phyloP scores from a whole-genome alignment of 495 filamentous ascomycete species.

The Cercophora sp. region DNA sequence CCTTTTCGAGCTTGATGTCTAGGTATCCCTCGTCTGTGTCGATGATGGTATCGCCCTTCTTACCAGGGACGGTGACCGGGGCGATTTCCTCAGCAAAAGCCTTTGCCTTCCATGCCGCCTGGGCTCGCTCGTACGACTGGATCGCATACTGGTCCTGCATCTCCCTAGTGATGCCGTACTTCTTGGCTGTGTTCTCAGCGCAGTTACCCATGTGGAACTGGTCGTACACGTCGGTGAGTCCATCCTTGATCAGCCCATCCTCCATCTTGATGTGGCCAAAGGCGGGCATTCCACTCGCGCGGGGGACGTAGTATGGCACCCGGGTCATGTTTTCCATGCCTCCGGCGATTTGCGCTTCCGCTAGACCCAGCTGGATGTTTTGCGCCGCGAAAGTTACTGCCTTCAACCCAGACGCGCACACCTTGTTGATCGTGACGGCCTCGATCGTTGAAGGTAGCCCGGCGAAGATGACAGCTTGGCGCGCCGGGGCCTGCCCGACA shows the following conservation, averaged over 20 bases:
- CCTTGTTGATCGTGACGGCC: constrained; percentile 91
- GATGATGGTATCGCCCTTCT: constrained; percentile 77
- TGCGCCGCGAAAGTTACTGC: constrained; percentile 85
- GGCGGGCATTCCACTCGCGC: constrained; percentile 67
- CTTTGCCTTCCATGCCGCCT: constrained; percentile 79
- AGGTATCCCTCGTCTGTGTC: constrained; percentile 84
- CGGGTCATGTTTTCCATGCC: constrained; percentile 98
- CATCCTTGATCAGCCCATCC: constrained; percentile 92
- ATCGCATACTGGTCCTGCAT: constrained; percentile 90
- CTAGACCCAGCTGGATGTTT: constrained; percentile 85
- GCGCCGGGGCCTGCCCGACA: constrained; percentile 84
- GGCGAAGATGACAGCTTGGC: constrained; percentile 86
- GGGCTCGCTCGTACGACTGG: constrained; percentile 78
- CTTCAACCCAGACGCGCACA: constrained; percentile 92
- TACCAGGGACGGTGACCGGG: constrained; percentile 75
- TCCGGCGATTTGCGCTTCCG: constrained; percentile 83
- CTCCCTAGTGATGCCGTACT: constrained; percentile 71
- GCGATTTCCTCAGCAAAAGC: constrained; percentile 83
- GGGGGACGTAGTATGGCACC: constrained; percentile 85
- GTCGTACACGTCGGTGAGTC: constrained; percentile 94
- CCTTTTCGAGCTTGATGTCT: constrained; percentile 76
- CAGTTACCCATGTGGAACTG: constrained; percentile 97
- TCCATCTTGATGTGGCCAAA: constrained; percentile 84
- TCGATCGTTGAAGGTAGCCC: constrained; percentile 75
- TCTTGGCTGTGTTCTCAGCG: constrained; percentile 93